These are phyloP conservation scores for Sarocladiaceae sp. DNA, from an alignment of 2,329 filamentous ascomycete genomes.

Conservation along the genomic window DNA sequence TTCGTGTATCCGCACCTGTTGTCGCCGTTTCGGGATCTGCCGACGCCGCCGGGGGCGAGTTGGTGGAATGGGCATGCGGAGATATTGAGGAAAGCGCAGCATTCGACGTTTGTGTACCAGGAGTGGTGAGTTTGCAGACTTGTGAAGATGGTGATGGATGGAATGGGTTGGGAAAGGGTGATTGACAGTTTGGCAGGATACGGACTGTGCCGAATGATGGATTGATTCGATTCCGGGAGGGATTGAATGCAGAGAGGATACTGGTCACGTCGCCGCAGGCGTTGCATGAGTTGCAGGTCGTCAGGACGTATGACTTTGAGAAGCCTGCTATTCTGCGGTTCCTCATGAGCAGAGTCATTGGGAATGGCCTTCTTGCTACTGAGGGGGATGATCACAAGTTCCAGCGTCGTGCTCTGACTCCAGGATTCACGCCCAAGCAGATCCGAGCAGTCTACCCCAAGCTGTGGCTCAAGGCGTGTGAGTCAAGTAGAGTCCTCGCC, in stretches of 20 bases:
- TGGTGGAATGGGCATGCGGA: not conserved
- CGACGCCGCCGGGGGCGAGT: not conserved
- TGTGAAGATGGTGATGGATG: not conserved
- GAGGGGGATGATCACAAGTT: conserved; percentile 34
- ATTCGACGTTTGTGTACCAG: not conserved
- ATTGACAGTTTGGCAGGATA: not conserved
- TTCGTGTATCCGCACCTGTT: not conserved
- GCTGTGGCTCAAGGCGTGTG: conserved; percentile 32
- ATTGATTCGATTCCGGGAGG: not conserved
- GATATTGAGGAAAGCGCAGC: not conserved
- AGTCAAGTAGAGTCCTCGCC: not conserved
- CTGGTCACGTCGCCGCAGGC: not conserved
- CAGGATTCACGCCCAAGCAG: conserved; percentile 28
- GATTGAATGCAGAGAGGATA: not conserved
- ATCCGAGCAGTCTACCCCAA: conserved; percentile 30
- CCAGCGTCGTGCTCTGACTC: conserved; percentile 17
- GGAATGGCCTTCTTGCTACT: conserved; percentile 34
- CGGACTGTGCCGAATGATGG: not conserved
- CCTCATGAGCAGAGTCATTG: conserved; percentile 37
- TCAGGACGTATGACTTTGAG: not conserved
- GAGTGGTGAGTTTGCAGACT: not conserved
- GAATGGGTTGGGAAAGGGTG: not conserved
- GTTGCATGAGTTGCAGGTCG: not conserved
- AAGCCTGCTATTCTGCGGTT: conserved; percentile 30
- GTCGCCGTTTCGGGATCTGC: not conserved